Conservation (phyloP, 2,329 filamentous ascomycete genomes). For the Fusarium fujikuroi region DNA sequence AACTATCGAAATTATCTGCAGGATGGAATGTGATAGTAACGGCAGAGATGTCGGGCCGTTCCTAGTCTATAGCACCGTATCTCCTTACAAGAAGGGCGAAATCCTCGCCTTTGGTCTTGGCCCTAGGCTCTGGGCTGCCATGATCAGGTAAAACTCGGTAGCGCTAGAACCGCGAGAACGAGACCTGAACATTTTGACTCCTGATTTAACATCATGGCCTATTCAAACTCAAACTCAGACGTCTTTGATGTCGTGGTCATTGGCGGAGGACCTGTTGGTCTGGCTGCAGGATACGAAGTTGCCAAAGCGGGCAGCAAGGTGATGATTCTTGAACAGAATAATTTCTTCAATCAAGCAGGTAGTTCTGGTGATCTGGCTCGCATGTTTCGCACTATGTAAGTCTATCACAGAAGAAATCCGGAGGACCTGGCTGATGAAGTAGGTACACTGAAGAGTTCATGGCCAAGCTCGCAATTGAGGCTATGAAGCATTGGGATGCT, state of each 20-base stretch:
- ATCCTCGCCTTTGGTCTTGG: fast-evolving
- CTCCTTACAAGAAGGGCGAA: neutral
- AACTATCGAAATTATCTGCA: neutral
- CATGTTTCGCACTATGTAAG: conserved; percentile 29
- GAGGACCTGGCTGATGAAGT: fast-evolving
- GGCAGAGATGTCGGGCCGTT: neutral
- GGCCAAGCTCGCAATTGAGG: conserved; percentile 16
- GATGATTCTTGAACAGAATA: conserved; percentile 27
- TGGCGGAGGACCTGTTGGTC: conserved; percentile 20
- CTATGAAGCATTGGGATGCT: conserved; percentile 25
- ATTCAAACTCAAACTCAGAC: neutral
- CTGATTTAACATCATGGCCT: neutral
- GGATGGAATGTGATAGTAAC: neutral
- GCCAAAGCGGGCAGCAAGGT: conserved; percentile 19
- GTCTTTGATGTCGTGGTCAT: conserved; percentile 21
- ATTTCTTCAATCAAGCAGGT: conserved; percentile 26
- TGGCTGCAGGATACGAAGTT: conserved; percentile 30
- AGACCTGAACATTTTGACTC: neutral
- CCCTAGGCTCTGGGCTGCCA: fast-evolving
- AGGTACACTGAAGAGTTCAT: conserved; percentile 34
- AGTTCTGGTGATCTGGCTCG: conserved; percentile 25
- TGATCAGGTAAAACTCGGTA: fast-evolving
- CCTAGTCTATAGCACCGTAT: neutral
- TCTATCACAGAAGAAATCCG: fast-evolving
- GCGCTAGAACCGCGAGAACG: neutral